Conservation (phyloP, 371 early-diverging fungal genomes). For the Mortierella sp. region DNA sequence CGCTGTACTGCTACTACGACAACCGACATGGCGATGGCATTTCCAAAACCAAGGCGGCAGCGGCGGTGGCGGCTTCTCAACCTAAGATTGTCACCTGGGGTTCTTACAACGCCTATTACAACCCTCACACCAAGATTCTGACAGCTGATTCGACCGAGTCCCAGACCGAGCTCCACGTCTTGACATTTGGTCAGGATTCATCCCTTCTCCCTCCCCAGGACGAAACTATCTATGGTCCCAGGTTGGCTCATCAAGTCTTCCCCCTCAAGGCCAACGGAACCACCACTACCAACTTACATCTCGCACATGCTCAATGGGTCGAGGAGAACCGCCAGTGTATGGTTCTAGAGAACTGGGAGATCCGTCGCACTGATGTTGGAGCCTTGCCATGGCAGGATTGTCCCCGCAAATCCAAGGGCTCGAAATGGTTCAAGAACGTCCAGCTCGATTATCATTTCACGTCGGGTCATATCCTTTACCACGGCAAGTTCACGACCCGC, state of each 20-base stretch:
- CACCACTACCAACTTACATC: neutral
- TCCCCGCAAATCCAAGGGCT: constrained; percentile 32
- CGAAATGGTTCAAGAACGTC: constrained; percentile 45
- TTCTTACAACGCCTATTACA: constrained; percentile 50
- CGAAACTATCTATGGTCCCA: constrained; percentile 26
- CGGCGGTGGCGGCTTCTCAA: constrained; percentile 13
- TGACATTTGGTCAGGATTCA: constrained; percentile 23
- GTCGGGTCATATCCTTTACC: constrained; percentile 79
- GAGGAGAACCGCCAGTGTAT: constrained; percentile 12
- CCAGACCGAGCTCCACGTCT: constrained; percentile 26
- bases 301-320: constrained; percentile 20
- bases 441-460: constrained; percentile 74
- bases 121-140: constrained; percentile 29
- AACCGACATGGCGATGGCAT: constrained; percentile 18
- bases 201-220: neutral
- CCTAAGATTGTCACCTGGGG: constrained; percentile 63
- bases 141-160: constrained; percentile 40
- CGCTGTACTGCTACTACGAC: constrained; percentile 46
- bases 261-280: constrained; percentile 15
- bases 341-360: constrained; percentile 31
- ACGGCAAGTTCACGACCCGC: constrained; percentile 48
- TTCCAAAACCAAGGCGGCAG: constrained; percentile 3
- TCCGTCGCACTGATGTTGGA: constrained; percentile 59
- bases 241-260: constrained; percentile 12
- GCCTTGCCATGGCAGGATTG: constrained; percentile 61